Evolutionary conservation across 2,329 filamentous ascomycete genomes (phyloP).

Genomic region (Microsporum audouinii): DNA sequence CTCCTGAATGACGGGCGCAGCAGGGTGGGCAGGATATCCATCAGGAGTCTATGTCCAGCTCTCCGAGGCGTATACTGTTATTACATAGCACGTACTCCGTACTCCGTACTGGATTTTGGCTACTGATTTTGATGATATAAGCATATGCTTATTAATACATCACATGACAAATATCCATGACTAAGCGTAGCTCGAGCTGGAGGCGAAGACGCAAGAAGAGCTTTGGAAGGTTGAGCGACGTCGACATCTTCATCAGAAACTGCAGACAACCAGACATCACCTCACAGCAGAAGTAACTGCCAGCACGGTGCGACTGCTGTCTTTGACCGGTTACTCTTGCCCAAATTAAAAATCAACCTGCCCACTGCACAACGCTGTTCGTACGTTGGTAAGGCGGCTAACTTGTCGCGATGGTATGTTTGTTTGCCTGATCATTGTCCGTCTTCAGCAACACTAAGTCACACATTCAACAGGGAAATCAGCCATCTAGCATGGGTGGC

Average conservation of each 20-base stretch:
- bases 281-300: neutral
- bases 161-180: neutral
- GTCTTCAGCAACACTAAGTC: slow-evolving; percentile 16
- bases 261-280: neutral
- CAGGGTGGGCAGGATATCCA: neutral
- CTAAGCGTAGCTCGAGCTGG: neutral
- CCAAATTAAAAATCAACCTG: neutral
- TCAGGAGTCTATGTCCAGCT: neutral
- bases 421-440: slow-evolving; percentile 5
- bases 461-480: slow-evolving; percentile 33
- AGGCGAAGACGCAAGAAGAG: neutral
- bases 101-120: too few species aligned
- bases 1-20: neutral
- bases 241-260: neutral
- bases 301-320: neutral
- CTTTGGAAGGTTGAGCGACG: neutral
- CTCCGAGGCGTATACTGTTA: too few species aligned
- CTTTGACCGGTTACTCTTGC: neutral
- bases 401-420: slow-evolving; percentile 28
- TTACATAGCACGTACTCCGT: too few species aligned
- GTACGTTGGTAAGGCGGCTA: neutral
- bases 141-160: too few species aligned
- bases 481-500: slow-evolving; percentile 71
- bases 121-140: too few species aligned
- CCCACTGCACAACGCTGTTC: neutral